phyloP scores from a whole-genome alignment of 768 basidiomycete species.

The Russula olivacea region DNA sequence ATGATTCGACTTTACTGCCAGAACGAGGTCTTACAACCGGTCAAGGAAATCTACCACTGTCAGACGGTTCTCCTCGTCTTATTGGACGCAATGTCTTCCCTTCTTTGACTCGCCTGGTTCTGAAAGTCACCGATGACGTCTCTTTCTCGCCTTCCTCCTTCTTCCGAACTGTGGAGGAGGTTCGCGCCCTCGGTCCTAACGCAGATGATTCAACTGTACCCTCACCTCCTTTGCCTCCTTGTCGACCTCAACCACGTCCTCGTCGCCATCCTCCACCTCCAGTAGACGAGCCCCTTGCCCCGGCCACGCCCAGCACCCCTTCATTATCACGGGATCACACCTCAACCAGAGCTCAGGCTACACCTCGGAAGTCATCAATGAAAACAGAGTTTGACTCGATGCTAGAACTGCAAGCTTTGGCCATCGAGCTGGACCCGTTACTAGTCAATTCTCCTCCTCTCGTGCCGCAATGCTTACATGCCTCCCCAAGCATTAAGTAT shows the following conservation, averaged over 20 bases:
- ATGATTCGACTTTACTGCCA: background rate
- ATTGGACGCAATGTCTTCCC: background rate
- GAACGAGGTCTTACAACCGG: background rate
- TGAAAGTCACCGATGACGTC: slow-evolving; percentile 8
- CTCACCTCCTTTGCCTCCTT: background rate
- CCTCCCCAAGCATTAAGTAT: slow-evolving; percentile 20
- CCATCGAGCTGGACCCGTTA: background rate
- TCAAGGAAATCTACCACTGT: background rate
- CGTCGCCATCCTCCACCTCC: slow-evolving; percentile 9
- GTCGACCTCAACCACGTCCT: slow-evolving; percentile 1
- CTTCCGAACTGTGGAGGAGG: slow-evolving; percentile 18
- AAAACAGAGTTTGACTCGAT: slow-evolving; percentile 1
- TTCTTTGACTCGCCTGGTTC: slow-evolving; percentile 15
- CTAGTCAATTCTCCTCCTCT: background rate
- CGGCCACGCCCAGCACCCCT: background rate
- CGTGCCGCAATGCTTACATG: background rate
- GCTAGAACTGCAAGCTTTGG: slow-evolving; percentile 9
- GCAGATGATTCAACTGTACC: background rate
- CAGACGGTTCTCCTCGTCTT: background rate
- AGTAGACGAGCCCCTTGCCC: background rate
- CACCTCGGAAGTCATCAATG: background rate
- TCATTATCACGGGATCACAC: background rate
- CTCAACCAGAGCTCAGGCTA: background rate
- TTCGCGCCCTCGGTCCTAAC: background rate
- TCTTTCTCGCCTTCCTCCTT: slow-evolving; percentile 21